These are phyloP conservation scores for Amanita polypyramis DNA, from an alignment of 768 basidiomycete species.

Conservation along the genomic window DNA sequence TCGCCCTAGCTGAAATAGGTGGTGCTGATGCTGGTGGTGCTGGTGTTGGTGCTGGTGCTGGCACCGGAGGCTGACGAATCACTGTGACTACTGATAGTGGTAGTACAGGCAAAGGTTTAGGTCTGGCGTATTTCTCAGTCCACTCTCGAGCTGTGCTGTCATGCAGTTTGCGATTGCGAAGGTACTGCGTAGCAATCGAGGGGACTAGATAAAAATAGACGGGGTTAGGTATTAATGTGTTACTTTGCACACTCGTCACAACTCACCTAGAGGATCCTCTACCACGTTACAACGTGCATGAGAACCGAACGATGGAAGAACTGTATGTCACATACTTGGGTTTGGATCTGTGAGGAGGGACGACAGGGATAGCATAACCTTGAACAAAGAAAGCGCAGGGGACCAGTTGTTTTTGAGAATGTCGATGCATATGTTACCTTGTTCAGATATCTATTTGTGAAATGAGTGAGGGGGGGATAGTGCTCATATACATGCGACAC, in stretches of 20 bases:
- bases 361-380: slow-evolving; percentile 88
- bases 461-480: slow-evolving; percentile 1
- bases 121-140: slow-evolving; percentile 63
- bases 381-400: slow-evolving; percentile 86
- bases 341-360: slow-evolving; percentile 92
- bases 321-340: slow-evolving; percentile 49
- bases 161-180: slow-evolving; percentile 55
- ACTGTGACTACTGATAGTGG: slow-evolving; percentile 16
- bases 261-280: slow-evolving; percentile 67
- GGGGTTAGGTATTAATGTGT: background rate
- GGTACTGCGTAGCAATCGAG: slow-evolving; percentile 60
- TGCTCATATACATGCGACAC: slow-evolving; percentile 11
- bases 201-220: slow-evolving; percentile 35
- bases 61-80: slow-evolving; percentile 8
- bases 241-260: background rate
- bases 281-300: slow-evolving; percentile 6
- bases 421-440: slow-evolving; percentile 76
- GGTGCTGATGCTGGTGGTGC: slow-evolving; percentile 9
- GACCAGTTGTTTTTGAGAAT: slow-evolving; percentile 94
- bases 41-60: slow-evolving; percentile 9
- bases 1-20: slow-evolving; percentile 23
- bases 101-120: slow-evolving; percentile 20
- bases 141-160: slow-evolving; percentile 72
- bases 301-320: background rate
- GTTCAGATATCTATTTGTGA: slow-evolving; percentile 48